These are phyloP conservation scores for Mortierella sp. DNA, from an alignment of 371 early-diverging fungal species.

Conservation along the genomic window DNA sequence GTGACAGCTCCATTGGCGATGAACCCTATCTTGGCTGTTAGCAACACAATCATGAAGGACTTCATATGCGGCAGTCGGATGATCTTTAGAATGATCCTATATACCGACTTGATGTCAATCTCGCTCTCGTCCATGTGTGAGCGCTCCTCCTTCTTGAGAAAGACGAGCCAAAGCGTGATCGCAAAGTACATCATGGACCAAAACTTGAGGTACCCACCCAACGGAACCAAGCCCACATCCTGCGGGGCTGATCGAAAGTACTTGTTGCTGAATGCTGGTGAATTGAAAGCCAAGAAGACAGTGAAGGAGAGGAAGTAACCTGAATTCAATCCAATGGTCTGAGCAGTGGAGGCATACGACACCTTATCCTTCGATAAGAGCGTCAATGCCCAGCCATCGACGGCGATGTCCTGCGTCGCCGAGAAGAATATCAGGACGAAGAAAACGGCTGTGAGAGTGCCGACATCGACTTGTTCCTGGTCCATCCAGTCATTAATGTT, in stretches of 20 bases:
- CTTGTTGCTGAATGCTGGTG: conserved; percentile 93
- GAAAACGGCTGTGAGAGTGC: conserved; percentile 74
- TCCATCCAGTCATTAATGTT: conserved; percentile 81
- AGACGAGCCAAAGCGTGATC: conserved; percentile 84
- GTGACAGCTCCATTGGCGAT: conserved; percentile 95
- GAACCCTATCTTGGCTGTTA: conserved; percentile 94
- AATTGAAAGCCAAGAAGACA: conserved; percentile 94
- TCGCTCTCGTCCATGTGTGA: conserved; percentile 57
- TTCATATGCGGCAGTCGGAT: conserved; percentile 69
- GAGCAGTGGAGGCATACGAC: conserved; percentile 94
- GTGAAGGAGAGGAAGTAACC: conserved; percentile 97
- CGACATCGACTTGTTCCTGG: conserved; percentile 67
- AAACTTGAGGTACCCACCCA: conserved; percentile 90
- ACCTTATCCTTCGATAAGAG: conserved; percentile 89
- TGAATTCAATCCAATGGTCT: conserved; percentile 95
- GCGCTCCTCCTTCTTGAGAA: conserved; percentile 79
- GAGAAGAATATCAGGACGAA: conserved; percentile 88
- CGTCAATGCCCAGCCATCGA: conserved; percentile 98
- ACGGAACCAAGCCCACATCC: conserved; percentile 78
- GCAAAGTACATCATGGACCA: conserved; percentile 92
- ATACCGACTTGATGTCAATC: conserved; percentile 67
- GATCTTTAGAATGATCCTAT: conserved; percentile 52
- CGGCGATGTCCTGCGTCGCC: conserved; percentile 98
- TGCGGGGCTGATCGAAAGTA: conserved; percentile 80
- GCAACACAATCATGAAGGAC: conserved; percentile 78